phyloP scores from a whole-genome alignment of 345 rosid species.

The Rhizophora mangle region DNA sequence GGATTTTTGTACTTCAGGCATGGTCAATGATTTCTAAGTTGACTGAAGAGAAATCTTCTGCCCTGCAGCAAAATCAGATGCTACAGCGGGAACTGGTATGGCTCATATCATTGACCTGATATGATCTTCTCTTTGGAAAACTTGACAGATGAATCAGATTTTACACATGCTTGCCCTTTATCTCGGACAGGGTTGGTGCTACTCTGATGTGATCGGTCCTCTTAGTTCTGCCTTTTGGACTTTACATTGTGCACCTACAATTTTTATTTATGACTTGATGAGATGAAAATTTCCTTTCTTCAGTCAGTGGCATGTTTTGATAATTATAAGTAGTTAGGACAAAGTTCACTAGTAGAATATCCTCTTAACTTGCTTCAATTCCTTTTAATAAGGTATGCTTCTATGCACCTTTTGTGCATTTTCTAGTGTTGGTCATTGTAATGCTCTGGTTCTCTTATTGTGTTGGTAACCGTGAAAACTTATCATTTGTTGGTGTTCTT shows the following conservation, averaged over 20 bases:
- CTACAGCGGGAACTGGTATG: slow-evolving; percentile 73
- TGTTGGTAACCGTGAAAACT: neutral
- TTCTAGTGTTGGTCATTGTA: neutral
- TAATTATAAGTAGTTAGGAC: neutral
- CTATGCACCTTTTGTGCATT: neutral
- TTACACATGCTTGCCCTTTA: neutral
- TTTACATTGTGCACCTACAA: neutral
- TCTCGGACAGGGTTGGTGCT: neutral
- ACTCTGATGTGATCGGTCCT: neutral
- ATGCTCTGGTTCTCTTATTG: neutral
- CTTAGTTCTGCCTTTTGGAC: neutral
- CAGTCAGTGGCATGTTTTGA: neutral
- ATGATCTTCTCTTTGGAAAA: neutral
- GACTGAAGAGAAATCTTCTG: slow-evolving; percentile 71
- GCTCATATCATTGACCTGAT: slow-evolving; percentile 1
- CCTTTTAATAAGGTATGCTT: neutral
- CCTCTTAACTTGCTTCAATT: neutral
- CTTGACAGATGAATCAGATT: neutral
- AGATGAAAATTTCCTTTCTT: neutral
- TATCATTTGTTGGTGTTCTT: neutral
- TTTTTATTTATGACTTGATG: neutral
- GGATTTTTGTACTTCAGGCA: slow-evolving; percentile 39
- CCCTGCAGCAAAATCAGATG: slow-evolving; percentile 55
- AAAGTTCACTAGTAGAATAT: neutral
- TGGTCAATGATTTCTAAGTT: slow-evolving; percentile 70